phyloP scores from a whole-genome alignment of 306 rosid species.

The Castanea crenata region DNA sequence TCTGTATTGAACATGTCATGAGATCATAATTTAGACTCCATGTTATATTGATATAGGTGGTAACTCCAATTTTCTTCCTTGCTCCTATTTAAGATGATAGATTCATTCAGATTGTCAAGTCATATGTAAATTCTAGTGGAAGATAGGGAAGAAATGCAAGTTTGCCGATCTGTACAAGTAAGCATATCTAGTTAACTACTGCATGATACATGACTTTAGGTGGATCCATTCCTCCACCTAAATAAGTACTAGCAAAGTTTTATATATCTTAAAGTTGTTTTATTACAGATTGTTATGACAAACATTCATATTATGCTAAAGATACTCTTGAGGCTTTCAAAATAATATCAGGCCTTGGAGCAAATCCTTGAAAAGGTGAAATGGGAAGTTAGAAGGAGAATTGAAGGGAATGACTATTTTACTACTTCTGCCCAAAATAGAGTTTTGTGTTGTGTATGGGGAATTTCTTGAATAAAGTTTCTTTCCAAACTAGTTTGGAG shows the following conservation, averaged over 20 bases:
- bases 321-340: no score
- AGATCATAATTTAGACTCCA: neutral
- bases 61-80: neutral
- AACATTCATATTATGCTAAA: no score
- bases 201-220: neutral
- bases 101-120: neutral
- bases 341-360: no score
- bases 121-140: neutral
- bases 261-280: neutral
- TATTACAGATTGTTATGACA: neutral
- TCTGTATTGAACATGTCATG: neutral
- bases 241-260: neutral
- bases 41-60: neutral
- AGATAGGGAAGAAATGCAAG: neutral
- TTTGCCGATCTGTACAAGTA: neutral
- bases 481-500: no score
- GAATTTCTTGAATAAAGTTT: no score
- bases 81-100: neutral
- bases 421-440: no score
- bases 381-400: no score
- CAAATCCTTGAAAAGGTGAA: no score
- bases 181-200: neutral
- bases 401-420: no score
- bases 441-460: no score
- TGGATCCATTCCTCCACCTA: neutral